Conservation (phyloP, 768 basidiomycete genomes). For the Artomyces pyxidatus region DNA sequence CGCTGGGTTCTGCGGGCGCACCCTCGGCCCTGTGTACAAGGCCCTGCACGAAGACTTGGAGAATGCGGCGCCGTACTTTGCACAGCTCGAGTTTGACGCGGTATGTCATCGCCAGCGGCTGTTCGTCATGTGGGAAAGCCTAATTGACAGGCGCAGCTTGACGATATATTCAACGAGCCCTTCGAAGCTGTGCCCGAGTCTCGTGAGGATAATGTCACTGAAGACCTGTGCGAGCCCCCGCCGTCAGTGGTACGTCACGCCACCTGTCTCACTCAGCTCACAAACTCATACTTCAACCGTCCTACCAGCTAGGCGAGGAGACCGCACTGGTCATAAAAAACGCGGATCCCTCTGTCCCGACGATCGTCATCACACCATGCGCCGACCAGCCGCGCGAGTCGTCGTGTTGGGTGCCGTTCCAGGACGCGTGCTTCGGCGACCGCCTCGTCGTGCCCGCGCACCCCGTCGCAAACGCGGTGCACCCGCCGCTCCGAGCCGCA, state of each 20-base stretch:
- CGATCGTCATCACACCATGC: constrained; percentile 45
- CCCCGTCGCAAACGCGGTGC: constrained; percentile 37
- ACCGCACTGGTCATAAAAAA: neutral
- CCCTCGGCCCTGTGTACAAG: constrained; percentile 22
- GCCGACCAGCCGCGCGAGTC: constrained; percentile 29
- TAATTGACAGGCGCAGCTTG: neutral
- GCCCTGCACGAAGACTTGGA: constrained; percentile 33
- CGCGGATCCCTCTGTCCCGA: constrained; percentile 30
- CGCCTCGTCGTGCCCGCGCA: constrained; percentile 43
- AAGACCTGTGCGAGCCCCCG: no score
- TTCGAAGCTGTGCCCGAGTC: neutral
- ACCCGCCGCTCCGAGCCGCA: constrained; percentile 33
- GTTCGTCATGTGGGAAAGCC: neutral
- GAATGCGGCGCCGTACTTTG: constrained; percentile 33
- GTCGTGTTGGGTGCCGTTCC: constrained; percentile 42
- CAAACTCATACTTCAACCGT: no score
- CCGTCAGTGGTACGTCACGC: no score
- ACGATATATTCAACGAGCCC: neutral
- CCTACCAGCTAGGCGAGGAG: no score
- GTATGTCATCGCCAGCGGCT: constrained; percentile 13
- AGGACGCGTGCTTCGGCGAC: constrained; percentile 45
- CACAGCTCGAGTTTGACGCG: constrained; percentile 27
- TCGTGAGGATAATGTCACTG: no score
- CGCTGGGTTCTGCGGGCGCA: constrained; percentile 16
- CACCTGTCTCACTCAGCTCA: no score